Percentiles rank a stretch among this genome's conserved stretches.
These are phyloP conservation scores for Cyclostephanos tholiformis DNA, from an alignment of 108 stramenopile genomes.

Conservation along the genomic window DNA sequence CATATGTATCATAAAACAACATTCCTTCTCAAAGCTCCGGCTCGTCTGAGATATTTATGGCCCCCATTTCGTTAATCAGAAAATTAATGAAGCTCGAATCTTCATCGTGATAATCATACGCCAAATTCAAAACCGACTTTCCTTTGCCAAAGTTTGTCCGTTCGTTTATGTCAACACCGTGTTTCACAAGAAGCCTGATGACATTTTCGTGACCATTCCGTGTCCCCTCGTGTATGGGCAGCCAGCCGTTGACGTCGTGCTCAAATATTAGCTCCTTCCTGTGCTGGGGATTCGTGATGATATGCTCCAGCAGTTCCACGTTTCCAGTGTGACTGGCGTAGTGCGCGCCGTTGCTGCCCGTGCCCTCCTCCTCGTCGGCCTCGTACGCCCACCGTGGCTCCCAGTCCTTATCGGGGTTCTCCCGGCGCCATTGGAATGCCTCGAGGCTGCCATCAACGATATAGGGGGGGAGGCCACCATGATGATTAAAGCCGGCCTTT, in stretches of 20 bases:
- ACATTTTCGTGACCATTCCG: conserved; percentile 20
- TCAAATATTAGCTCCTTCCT: conserved; percentile 24
- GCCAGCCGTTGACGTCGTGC: conserved; percentile 34
- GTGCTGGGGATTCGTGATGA: conserved; percentile 24
- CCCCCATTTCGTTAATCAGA: conserved; percentile 10
- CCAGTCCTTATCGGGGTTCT: conserved; percentile 22
- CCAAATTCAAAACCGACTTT: conserved; percentile 9
- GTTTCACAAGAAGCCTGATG: conserved; percentile 11
- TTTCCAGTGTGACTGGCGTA: conserved; percentile 31
- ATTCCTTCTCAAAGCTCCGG: no score
- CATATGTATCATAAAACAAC: no score
- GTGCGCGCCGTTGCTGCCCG: conserved; percentile 33
- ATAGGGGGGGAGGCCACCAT: conserved; percentile 51
- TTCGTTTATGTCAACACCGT: conserved; percentile 22
- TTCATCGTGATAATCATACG: conserved; percentile 10
- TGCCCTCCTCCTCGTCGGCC: conserved; percentile 22
- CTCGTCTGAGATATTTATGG: not conserved
- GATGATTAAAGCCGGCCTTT: conserved; percentile 31
- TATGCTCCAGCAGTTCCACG: conserved; percentile 27
- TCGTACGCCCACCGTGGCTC: conserved; percentile 29
- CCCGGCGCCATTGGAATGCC: conserved; percentile 37
- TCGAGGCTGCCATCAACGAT: conserved; percentile 50
- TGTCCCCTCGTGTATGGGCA: conserved; percentile 41
- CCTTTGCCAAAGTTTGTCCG: conserved; percentile 12
- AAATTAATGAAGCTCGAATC: conserved; percentile 7